Base-by-base conservation (phyloP, 441 rosid species). In the Breynia disticha region DNA sequence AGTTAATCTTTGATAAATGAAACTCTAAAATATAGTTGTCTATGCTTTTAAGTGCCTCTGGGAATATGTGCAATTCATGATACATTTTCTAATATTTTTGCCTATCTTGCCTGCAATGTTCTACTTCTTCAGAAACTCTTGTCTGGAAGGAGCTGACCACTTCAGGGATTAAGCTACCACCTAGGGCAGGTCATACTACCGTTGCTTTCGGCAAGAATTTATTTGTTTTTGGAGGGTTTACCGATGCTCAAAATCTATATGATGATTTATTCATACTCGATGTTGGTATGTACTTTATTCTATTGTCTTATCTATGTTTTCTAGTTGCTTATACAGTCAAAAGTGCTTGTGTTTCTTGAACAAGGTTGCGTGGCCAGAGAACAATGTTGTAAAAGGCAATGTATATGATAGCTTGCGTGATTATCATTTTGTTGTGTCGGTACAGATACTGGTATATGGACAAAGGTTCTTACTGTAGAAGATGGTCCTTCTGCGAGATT, bases 121-220 rank as follows among this genome's bases (percentile, higher is more conserved):
- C 41, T 63, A 0, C 19, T 52, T 43, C 59, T 46, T 58, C 62
- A 93, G 99, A 88, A 63, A 84, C 95, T 65, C 83, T 88, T 47
- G 67, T 65, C 50, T 93, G 97, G 98, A 93, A 72, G 68, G 90
- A 93, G 81, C 70, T 93, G 71, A 75, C 56, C 49, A 76, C 95
- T 42, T 60, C 83, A 13, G 96, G 98, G 63, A 79, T 75, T 67
- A 72, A 71, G 64, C 59, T 91, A 74, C 64, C 97, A 55, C 96
- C 98, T 57, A 86, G 96, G 69, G 98, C 97, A 66, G 98, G 98
- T 35, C 95, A 88, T 67, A 76, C 91, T 14, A 74, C 98, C 16
- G 79, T 84, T 69, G 76, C 94, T 56, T 74, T 88, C 67, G 91
- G 98, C 72, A 91, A 79, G 75, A 75, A 79, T 60, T 67, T 91